These are phyloP conservation scores for Kodamaea sp. DNA, from an alignment of 1,139 yeast species.

Conservation along the genomic window DNA sequence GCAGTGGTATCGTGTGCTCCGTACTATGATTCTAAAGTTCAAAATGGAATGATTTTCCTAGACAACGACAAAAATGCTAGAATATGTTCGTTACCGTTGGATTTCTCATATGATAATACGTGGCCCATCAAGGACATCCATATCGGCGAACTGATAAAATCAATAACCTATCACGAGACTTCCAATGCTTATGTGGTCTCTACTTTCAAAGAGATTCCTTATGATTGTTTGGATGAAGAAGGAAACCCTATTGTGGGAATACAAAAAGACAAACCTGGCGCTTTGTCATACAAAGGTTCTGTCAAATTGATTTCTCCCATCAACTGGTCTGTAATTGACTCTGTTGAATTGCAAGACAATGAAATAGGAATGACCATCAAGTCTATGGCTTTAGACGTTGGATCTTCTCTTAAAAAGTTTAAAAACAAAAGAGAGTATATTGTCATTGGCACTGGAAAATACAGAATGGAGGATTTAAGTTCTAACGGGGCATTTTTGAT, in stretches of 20 bases:
- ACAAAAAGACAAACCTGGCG: slow-evolving; percentile 49
- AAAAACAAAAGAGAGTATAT: slow-evolving; percentile 67
- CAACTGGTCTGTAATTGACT: slow-evolving; percentile 78
- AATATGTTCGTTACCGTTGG: slow-evolving; percentile 58
- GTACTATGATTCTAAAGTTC: slow-evolving; percentile 40
- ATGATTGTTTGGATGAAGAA: slow-evolving; percentile 75
- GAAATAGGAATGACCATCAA: slow-evolving; percentile 65
- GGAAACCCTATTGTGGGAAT: slow-evolving; percentile 64
- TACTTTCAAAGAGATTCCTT: slow-evolving; percentile 60
- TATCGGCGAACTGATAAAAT: slow-evolving; percentile 66
- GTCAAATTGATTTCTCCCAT: slow-evolving; percentile 70
- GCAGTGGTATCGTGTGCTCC: slow-evolving; percentile 65
- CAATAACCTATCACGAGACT: slow-evolving; percentile 70
- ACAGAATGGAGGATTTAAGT: slow-evolving; percentile 80
- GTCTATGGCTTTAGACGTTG: slow-evolving; percentile 58
- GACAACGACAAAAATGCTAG: slow-evolving; percentile 75
- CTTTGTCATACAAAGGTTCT: slow-evolving; percentile 57
- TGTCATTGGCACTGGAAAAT: slow-evolving; percentile 75
- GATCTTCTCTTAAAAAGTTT: slow-evolving; percentile 48
- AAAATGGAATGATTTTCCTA: slow-evolving; percentile 66
- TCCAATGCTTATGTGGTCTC: slow-evolving; percentile 69
- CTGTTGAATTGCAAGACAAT: slow-evolving; percentile 62
- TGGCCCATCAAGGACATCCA: slow-evolving; percentile 59
- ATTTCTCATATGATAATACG: slow-evolving; percentile 59
- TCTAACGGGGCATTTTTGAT: slow-evolving; percentile 79